Percentiles rank a stretch among this genome's conserved stretches.
Evolutionary conservation across 768 basidiomycete genomes (phyloP).

Genomic region (Lentinula sp.): DNA sequence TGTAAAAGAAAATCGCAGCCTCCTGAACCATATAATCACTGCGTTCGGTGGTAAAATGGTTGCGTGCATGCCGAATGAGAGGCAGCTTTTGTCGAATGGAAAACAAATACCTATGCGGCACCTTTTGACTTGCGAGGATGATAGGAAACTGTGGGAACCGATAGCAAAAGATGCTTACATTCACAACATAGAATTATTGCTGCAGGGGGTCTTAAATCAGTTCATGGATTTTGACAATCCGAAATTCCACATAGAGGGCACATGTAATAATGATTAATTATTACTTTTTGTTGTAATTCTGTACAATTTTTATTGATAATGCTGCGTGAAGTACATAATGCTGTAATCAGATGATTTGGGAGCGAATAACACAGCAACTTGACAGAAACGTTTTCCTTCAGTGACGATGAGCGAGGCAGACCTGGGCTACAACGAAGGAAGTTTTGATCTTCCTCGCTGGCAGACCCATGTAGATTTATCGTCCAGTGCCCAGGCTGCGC

Average conservation of each 20-base stretch:
- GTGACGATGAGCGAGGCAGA: conserved; percentile 4
- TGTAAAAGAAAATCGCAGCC: conserved; percentile 48
- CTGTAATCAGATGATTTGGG: conserved; percentile 2
- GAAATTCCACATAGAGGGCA: conserved; percentile 24
- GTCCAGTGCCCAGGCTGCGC: conserved; percentile 40
- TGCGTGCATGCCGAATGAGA: conserved; percentile 36
- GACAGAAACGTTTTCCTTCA: conserved; percentile 1
- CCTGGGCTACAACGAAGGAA: conserved; percentile 15
- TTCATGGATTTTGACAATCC: conserved; percentile 57
- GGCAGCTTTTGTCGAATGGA: not conserved
- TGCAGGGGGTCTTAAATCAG: conserved; percentile 61
- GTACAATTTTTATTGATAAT: not conserved
- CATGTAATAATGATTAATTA: not conserved
- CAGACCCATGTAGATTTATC: conserved; percentile 54
- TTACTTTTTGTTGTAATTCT: not conserved
- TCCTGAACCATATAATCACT: conserved; percentile 63
- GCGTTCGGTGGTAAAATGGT: conserved; percentile 57
- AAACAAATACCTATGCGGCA: conserved; percentile 16
- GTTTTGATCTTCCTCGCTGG: conserved; percentile 78
- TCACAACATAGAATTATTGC: conserved; percentile 65
- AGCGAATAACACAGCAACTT: conserved; percentile 3
- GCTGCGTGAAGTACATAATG: not conserved
- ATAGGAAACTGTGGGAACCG: conserved; percentile 61
- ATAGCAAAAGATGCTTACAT: conserved; percentile 47
- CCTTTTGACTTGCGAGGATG: conserved; percentile 63